phyloP scores from a whole-genome alignment of 2,329 filamentous ascomycete species.

The Cryphonectria nitschkei region DNA sequence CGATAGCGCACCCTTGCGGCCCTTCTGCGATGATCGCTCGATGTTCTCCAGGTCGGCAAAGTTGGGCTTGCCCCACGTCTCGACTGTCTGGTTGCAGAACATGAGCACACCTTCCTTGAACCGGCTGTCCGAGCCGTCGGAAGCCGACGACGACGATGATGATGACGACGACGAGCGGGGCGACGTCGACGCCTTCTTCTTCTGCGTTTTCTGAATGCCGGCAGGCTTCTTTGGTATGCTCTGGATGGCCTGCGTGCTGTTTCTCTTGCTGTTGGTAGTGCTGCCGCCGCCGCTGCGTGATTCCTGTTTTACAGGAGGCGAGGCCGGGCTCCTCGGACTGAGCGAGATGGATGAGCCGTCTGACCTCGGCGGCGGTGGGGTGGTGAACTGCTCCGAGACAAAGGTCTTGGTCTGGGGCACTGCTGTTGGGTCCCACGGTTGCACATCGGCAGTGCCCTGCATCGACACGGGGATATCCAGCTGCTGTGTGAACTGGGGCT shows the following conservation, averaged over 20 bases:
- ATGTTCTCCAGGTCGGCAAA: conserved; percentile 59
- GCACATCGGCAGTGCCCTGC: conserved; percentile 42
- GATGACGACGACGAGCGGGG: conserved; percentile 31
- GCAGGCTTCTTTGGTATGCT: conserved; percentile 14
- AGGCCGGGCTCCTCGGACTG: conserved; percentile 34
- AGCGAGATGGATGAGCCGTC: conserved; percentile 23
- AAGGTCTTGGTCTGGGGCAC: conserved; percentile 39
- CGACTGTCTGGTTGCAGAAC: conserved; percentile 49
- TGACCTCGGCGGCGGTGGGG: conserved; percentile 28
- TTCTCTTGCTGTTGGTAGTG: conserved; percentile 11
- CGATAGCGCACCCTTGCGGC: conserved; percentile 59
- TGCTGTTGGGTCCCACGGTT: conserved; percentile 48
- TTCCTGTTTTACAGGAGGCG: conserved; percentile 35
- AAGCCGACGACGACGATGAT: conserved; percentile 20
- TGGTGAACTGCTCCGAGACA: conserved; percentile 44
- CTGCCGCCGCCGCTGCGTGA: not conserved
- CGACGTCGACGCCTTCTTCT: conserved; percentile 46
- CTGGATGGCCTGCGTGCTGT: conserved; percentile 1
- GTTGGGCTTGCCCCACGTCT: conserved; percentile 48
- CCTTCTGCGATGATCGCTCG: conserved; percentile 55
- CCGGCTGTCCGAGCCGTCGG: conserved; percentile 43
- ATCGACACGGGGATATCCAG: conserved; percentile 45
- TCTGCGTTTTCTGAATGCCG: conserved; percentile 21
- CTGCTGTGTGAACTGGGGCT: conserved; percentile 29
- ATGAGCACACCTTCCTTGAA: conserved; percentile 61